These are phyloP conservation scores for Colletotrichum sp. DNA, from an alignment of 2,329 filamentous ascomycete species.

Conservation along the genomic window DNA sequence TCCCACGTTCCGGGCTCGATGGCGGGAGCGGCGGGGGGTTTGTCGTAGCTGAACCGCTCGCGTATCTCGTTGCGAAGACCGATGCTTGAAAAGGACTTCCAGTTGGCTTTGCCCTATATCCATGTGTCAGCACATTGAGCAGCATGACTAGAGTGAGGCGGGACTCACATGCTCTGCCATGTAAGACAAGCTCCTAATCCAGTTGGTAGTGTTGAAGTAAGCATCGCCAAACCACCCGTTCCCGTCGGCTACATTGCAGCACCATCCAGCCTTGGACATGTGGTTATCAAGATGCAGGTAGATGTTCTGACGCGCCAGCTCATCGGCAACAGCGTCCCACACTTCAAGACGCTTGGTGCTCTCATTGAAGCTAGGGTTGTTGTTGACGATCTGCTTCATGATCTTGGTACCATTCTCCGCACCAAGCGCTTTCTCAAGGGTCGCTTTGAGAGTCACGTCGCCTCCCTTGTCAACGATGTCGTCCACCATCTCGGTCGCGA, in stretches of 20 bases:
- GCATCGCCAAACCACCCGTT: conserved; percentile 58
- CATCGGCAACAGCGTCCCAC: conserved; percentile 59
- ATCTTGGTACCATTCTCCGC: conserved; percentile 50
- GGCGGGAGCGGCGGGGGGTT: conserved; percentile 50
- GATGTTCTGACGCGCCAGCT: conserved; percentile 51
- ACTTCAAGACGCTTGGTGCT: conserved; percentile 53
- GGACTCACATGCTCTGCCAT: conserved; percentile 53
- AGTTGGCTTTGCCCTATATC: conserved; percentile 35
- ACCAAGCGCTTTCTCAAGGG: conserved; percentile 45
- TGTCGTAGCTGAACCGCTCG: conserved; percentile 33
- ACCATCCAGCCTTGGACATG: conserved; percentile 53
- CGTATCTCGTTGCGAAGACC: conserved; percentile 48
- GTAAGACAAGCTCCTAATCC: conserved; percentile 55
- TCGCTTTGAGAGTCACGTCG: conserved; percentile 39
- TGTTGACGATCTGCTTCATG: conserved; percentile 47
- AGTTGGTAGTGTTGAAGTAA: conserved; percentile 57
- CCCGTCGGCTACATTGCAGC: conserved; percentile 47
- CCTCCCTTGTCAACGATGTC: conserved; percentile 44
- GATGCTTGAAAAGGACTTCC: conserved; percentile 44
- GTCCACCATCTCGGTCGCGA: conserved; percentile 62
- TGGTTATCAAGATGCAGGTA: conserved; percentile 56
- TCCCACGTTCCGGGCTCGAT: conserved; percentile 47
- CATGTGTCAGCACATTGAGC: neutral
- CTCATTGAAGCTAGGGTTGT: conserved; percentile 54
- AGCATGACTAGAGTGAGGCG: neutral